Base-by-base conservation (phyloP, 192 early-diverging fungal species). In the Cladochytrium replicatum region DNA sequence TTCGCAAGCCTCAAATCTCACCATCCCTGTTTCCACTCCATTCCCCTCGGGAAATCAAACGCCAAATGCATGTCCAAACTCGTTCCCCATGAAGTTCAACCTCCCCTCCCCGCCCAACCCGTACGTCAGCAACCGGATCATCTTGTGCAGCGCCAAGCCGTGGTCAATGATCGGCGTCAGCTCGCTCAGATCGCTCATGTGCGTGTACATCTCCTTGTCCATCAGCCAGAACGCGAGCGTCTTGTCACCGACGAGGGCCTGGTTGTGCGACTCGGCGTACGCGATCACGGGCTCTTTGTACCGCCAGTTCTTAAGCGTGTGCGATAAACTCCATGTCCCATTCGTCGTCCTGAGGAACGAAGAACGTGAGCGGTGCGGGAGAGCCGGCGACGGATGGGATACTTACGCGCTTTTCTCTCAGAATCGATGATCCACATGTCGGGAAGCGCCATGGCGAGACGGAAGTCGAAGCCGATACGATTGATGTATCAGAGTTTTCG, bases 381-480 rank as follows among this genome's bases (percentile, higher is more conserved):
- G n/a, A n/a, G n/a, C n/a, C n/a, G n/a, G n/a, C n/a, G n/a, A n/a
- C n/a, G n/a, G n/a, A n/a, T n/a, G 3, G 4, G 17, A 3, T 5
- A 46, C 57, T 9, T 25, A 60, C 58, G 8, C 56, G 58, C 58
- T 76, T 67, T 61, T 97, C 91, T 61, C 95, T 97, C 38, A 97
- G 66, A 50, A 93, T 46, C 70, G n/a, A 94, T 97, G 77, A 97
- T 97, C 94, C 94, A 97, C 87, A 91, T 97, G 66, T 97, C 94
- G 1, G 94, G 94, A 25, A 96, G 68, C 27, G 94, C 89, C 94
- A 97, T 97, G 0, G 81, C 84, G 17, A 97, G 72, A 24, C 94
- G 84, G 63, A 95, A 97, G 66, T 97, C 94, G 59, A 97, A 97
- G 0, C 94, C 94, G 24, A 93, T 69, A 28, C 94, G n/a, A n/a